A percentile compares a stretch with the other conserved stretches of the same genome.
These are phyloP conservation scores for Talaromyces sp. DNA, from an alignment of 2,329 filamentous ascomycete species.

Conservation along the genomic window DNA sequence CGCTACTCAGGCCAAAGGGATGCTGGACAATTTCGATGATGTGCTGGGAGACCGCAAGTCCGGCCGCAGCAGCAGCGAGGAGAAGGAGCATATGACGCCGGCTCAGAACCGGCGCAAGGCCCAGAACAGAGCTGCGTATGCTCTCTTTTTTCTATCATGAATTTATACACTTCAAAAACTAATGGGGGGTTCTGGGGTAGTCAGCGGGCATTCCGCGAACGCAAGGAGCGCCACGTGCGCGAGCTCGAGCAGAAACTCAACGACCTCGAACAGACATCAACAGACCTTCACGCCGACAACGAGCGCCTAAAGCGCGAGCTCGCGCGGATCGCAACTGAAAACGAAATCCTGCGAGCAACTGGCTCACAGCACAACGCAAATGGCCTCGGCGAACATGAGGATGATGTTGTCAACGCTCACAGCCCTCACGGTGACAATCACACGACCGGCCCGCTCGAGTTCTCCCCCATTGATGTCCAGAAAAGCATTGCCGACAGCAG, in stretches of 20 bases:
- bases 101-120: slow-evolving; percentile 60
- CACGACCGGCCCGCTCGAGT: slow-evolving; percentile 64
- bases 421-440: slow-evolving; percentile 17
- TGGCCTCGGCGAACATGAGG: not conserved
- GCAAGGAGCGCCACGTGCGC: slow-evolving; percentile 90
- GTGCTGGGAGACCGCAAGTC: slow-evolving; percentile 20
- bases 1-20: slow-evolving; percentile 7
- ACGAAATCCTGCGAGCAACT: slow-evolving; percentile 84
- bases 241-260: slow-evolving; percentile 85
- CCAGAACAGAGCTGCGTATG: slow-evolving; percentile 69
- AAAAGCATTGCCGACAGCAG: slow-evolving; percentile 53
- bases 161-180: not conserved
- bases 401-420: not conserved
- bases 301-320: slow-evolving; percentile 79
- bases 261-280: slow-evolving; percentile 67
- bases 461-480: slow-evolving; percentile 68
- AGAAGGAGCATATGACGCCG: slow-evolving; percentile 50
- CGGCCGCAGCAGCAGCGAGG: slow-evolving; percentile 46
- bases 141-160: slow-evolving; percentile 12
- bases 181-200: slow-evolving; percentile 40
- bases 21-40: slow-evolving; percentile 25
- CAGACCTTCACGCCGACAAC: slow-evolving; percentile 72
- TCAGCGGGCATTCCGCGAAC: slow-evolving; percentile 91
- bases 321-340: slow-evolving; percentile 80
- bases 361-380: not conserved